Evolutionary conservation across 2,329 filamentous ascomycete species (phyloP).

Genomic region (Talaromyces sp.): DNA sequence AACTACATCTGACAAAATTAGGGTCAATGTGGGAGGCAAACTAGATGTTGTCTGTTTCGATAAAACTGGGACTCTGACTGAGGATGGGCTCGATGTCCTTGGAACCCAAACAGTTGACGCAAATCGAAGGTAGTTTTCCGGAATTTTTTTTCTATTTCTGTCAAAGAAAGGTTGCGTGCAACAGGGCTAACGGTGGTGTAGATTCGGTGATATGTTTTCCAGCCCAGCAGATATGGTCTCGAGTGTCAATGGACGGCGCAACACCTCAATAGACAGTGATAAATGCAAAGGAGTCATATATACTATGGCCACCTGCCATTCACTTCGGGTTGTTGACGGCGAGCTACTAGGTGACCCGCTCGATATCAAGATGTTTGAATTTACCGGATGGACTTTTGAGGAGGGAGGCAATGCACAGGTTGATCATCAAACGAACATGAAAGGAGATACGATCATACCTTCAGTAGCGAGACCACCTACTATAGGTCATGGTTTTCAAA

Average conservation of each 20-base stretch:
- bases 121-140: slow-evolving; percentile 36
- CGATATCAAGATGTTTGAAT: slow-evolving; percentile 98
- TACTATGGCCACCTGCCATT: slow-evolving; percentile 97
- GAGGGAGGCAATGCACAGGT: slow-evolving; percentile 67
- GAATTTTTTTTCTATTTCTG: not conserved
- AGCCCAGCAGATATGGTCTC: slow-evolving; percentile 57
- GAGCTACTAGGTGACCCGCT: slow-evolving; percentile 90
- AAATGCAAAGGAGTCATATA: slow-evolving; percentile 69
- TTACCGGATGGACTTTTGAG: slow-evolving; percentile 86
- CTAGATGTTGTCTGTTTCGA: slow-evolving; percentile 96
- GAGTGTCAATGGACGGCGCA: slow-evolving; percentile 49
- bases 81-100: slow-evolving; percentile 90
- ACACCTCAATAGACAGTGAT: slow-evolving; percentile 55
- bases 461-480: slow-evolving; percentile 77
- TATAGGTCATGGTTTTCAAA: slow-evolving; percentile 43
- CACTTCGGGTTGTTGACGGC: slow-evolving; percentile 75
- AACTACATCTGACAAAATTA: slow-evolving; percentile 3
- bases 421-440: slow-evolving; percentile 57
- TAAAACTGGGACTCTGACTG: slow-evolving; percentile 96
- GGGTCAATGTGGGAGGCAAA: slow-evolving; percentile 94
- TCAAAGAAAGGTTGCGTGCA: not conserved
- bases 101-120: slow-evolving; percentile 74
- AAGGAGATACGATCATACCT: slow-evolving; percentile 68
- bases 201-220: slow-evolving; percentile 71
- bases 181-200: slow-evolving; percentile 18